Evolutionary conservation across 345 rosid species (phyloP).

Genomic region (Trapa incisa): DNA sequence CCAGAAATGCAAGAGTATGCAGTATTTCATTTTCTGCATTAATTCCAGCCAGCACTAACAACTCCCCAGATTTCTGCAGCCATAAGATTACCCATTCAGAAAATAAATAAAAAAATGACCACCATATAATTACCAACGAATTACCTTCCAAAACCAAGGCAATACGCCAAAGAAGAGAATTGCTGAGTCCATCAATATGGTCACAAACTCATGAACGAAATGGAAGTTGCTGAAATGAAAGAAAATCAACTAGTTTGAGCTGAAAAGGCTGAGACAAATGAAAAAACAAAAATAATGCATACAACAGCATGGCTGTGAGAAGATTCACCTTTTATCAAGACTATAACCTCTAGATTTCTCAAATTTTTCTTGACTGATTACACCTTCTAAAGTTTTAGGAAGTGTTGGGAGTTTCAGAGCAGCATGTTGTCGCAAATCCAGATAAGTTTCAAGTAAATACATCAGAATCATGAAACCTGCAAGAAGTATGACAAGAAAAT

Average conservation of each 20-base stretch:
- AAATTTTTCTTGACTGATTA: conserved; percentile 87
- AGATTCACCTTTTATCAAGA: conserved; percentile 77
- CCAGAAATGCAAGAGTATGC: conserved; percentile 84
- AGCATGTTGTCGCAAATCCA: conserved; percentile 77
- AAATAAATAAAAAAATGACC: neutral
- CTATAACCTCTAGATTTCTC: conserved; percentile 87
- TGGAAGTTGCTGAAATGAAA: conserved; percentile 58
- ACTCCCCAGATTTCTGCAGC: conserved; percentile 59
- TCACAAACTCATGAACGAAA: conserved; percentile 82
- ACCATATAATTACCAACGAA: neutral
- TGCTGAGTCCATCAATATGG: conserved; percentile 83
- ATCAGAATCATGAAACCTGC: conserved; percentile 86
- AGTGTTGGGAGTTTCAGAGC: conserved; percentile 76
- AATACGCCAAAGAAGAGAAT: conserved; percentile 77
- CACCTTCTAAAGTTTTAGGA: conserved; percentile 79
- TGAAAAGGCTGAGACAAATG: neutral
- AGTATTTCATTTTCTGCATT: conserved; percentile 72
- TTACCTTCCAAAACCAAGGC: conserved; percentile 99
- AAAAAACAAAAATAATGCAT: neutral
- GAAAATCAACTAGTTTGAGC: conserved; percentile 8
- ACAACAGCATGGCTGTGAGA: neutral
- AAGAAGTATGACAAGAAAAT: conserved; percentile 1
- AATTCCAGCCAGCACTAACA: conserved; percentile 55
- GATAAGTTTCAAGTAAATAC: conserved; percentile 79
- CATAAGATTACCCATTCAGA: conserved; percentile 10